Evolutionary conservation across 768 basidiomycete species (phyloP).

Genomic region (Hirschioporus abietinus): DNA sequence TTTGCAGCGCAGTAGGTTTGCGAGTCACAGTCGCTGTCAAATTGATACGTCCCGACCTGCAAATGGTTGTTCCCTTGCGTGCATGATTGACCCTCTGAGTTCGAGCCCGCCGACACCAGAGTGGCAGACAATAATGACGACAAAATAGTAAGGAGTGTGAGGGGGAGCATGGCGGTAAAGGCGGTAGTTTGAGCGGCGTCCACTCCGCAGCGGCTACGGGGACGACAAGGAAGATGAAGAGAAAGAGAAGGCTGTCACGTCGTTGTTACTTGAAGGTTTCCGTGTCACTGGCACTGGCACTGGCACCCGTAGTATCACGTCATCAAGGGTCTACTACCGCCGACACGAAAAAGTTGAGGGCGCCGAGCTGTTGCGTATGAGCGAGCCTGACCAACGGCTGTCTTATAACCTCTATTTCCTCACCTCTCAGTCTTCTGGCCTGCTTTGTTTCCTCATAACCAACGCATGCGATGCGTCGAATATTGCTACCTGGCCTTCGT

Average conservation of each 20-base stretch:
- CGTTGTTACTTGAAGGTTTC: not conserved
- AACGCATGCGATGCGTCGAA: slow-evolving; percentile 5
- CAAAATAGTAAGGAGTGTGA: slow-evolving; percentile 45
- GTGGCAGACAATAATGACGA: slow-evolving; percentile 31
- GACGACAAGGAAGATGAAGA: not conserved
- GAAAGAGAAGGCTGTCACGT: not conserved
- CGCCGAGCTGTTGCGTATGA: not conserved
- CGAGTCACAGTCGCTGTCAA: slow-evolving; percentile 72
- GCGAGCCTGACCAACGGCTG: not conserved
- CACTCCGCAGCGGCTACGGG: not conserved
- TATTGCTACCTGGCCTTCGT: slow-evolving; percentile 5
- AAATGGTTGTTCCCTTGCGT: slow-evolving; percentile 56
- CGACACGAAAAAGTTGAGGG: not conserved
- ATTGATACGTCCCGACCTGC: slow-evolving; percentile 72
- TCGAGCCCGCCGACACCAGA: slow-evolving; percentile 40
- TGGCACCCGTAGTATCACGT: not conserved
- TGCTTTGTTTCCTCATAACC: not conserved
- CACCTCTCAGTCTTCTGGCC: not conserved
- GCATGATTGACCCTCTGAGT: slow-evolving; percentile 42
- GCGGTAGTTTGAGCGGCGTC: not conserved
- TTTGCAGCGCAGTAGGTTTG: slow-evolving; percentile 56
- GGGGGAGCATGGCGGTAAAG: slow-evolving; percentile 20
- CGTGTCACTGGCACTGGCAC: not conserved
- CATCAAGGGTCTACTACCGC: not conserved
- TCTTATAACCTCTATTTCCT: not conserved